Conservation (phyloP, 441 rosid genomes). For the Populus hybrid region DNA sequence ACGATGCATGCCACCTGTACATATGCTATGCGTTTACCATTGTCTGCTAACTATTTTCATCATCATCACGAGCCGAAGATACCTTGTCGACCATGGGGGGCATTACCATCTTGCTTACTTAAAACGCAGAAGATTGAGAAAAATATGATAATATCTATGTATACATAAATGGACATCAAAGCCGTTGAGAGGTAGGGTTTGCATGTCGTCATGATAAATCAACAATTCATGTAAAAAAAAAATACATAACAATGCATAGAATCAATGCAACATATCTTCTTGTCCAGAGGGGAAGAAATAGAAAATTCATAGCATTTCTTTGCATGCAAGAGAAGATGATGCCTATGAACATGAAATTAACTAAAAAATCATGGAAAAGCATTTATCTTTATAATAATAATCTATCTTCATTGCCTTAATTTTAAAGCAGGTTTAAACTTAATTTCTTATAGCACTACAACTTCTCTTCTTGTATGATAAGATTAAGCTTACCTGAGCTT, state of each 20-base stretch:
- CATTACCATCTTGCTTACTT: not conserved
- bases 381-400: too few species aligned
- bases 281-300: not conserved
- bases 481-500: constrained; percentile 35
- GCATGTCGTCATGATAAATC: not conserved
- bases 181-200: not conserved
- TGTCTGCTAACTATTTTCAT: constrained; percentile 3
- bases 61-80: not conserved
- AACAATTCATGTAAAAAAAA: not conserved
- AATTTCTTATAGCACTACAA: not conserved
- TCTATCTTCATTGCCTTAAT: not conserved
- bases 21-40: not conserved
- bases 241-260: not conserved
- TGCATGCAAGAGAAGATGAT: constrained; percentile 17
- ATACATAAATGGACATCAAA: not conserved
- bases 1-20: constrained; percentile 37
- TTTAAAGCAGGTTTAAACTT: not conserved
- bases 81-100: not conserved
- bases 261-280: not conserved
- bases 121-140: not conserved
- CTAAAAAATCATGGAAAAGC: too few species aligned
- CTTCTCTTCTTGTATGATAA: not conserved
- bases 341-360: not conserved
- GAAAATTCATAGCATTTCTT: not conserved
- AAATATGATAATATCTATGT: not conserved